These are phyloP conservation scores for Cornus suecica DNA, from an alignment of 148 eudicot genomes.

Conservation along the genomic window DNA sequence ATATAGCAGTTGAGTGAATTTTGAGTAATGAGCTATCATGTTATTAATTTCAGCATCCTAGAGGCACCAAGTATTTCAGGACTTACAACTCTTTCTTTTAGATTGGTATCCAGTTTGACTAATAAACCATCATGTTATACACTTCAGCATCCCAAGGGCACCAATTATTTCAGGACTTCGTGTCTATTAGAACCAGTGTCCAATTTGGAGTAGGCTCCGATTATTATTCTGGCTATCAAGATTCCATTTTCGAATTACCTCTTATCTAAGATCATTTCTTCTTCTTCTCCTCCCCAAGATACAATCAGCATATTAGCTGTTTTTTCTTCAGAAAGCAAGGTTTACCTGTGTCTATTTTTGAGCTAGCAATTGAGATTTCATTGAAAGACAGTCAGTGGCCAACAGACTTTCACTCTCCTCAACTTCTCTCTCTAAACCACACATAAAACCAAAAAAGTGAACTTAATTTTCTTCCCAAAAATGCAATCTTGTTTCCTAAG, in stretches of 20 bases:
- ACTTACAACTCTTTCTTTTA: too few species aligned
- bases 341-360: too few species aligned
- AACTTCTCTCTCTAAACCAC: too few species aligned
- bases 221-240: neutral
- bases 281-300: too few species aligned
- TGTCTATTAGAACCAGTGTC: neutral
- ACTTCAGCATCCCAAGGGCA: neutral
- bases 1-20: neutral
- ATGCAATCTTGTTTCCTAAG: too few species aligned
- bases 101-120: too few species aligned
- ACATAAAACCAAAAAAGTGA: too few species aligned
- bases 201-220: neutral
- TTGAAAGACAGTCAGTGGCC: neutral
- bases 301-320: too few species aligned
- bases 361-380: neutral
- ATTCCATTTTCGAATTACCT: neutral
- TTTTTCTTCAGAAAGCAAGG: too few species aligned
- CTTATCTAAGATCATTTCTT: too few species aligned
- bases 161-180: neutral
- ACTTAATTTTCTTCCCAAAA: too few species aligned
- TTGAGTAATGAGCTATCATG: neutral
- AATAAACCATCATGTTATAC: neutral
- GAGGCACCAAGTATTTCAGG: neutral
- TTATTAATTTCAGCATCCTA: neutral
- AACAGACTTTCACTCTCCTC: too few species aligned